Conservation (phyloP, 1,284 basidiomycete species). For the Microbotryomycetes sp. region DNA sequence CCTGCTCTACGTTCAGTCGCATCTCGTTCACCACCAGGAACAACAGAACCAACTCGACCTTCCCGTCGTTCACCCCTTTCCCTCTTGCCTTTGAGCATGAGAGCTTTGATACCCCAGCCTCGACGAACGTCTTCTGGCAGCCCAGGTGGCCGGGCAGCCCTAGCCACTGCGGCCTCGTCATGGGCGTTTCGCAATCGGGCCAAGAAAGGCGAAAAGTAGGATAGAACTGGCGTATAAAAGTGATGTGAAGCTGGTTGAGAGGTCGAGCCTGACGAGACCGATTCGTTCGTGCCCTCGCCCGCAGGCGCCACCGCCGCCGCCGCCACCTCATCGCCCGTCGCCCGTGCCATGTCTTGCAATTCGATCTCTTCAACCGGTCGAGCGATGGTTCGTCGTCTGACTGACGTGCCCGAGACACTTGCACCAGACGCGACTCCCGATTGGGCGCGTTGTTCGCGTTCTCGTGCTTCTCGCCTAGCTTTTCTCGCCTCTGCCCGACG, state of each 20-base stretch:
- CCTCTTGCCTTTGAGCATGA: slow-evolving; percentile 24
- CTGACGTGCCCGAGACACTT: background rate
- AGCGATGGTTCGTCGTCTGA: slow-evolving; percentile 6
- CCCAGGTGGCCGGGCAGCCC: slow-evolving; percentile 21
- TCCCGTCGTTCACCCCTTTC: slow-evolving; percentile 23
- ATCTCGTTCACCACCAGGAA: background rate
- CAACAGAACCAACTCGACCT: background rate
- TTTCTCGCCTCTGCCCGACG: slow-evolving; percentile 9
- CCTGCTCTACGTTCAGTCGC: background rate
- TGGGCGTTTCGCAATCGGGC: slow-evolving; percentile 24
- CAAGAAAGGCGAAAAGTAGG: slow-evolving; percentile 20
- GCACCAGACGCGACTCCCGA: background rate
- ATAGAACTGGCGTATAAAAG: slow-evolving; percentile 13
- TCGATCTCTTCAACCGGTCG: slow-evolving; percentile 5
- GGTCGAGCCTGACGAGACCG: slow-evolving; percentile 12
- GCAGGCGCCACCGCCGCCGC: background rate
- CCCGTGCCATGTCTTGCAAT: background rate
- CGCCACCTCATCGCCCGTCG: background rate
- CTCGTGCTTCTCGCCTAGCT: slow-evolving; percentile 13
- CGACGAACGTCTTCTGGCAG: slow-evolving; percentile 27
- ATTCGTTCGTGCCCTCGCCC: slow-evolving; percentile 1
- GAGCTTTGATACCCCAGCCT: slow-evolving; percentile 26
- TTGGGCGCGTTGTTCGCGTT: background rate
- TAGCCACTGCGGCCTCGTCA: slow-evolving; percentile 28
- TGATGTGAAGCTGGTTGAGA: slow-evolving; percentile 16